A percentile compares a stretch with the other conserved stretches of the same genome.
Conservation (phyloP, 257 asterid species). For the Salvia hispanica region DNA sequence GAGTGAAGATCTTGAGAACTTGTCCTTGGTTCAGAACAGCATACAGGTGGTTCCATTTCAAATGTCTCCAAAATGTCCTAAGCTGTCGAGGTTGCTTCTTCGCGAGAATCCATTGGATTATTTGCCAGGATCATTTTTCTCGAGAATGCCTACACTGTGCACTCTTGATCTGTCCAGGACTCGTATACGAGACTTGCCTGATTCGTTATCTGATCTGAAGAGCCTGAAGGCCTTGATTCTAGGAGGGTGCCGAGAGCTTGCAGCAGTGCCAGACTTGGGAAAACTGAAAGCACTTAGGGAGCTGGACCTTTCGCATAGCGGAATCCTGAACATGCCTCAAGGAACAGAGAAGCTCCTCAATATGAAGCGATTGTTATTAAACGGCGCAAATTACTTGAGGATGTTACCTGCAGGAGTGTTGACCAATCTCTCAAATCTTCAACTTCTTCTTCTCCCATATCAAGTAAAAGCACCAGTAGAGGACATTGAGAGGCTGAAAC, state of each 20-base stretch:
- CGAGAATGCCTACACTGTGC: conserved; percentile 13
- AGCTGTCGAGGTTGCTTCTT: conserved; percentile 26
- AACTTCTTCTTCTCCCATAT: conserved; percentile 5
- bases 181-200: conserved; percentile 11
- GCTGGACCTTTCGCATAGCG: conserved; percentile 15
- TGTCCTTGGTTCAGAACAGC: conserved; percentile 26
- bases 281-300: conserved; percentile 24
- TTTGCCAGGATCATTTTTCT: conserved; percentile 18
- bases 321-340: conserved; percentile 17
- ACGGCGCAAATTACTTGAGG: neutral
- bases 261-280: conserved; percentile 13
- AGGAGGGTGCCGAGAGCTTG: neutral
- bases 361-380: neutral
- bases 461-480: neutral
- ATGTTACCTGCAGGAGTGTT: neutral
- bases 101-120: neutral
- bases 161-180: conserved; percentile 19
- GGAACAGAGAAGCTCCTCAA: conserved; percentile 17
- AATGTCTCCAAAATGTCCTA: conserved; percentile 35
- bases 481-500: neutral
- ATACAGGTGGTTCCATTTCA: conserved; percentile 11
- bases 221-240: conserved; percentile 26
- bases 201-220: conserved; percentile 17
- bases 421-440: conserved; percentile 3
- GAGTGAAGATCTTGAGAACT: conserved; percentile 26